phyloP scores from a whole-genome alignment of 331 rosid genomes.

The Malus hybrid region DNA sequence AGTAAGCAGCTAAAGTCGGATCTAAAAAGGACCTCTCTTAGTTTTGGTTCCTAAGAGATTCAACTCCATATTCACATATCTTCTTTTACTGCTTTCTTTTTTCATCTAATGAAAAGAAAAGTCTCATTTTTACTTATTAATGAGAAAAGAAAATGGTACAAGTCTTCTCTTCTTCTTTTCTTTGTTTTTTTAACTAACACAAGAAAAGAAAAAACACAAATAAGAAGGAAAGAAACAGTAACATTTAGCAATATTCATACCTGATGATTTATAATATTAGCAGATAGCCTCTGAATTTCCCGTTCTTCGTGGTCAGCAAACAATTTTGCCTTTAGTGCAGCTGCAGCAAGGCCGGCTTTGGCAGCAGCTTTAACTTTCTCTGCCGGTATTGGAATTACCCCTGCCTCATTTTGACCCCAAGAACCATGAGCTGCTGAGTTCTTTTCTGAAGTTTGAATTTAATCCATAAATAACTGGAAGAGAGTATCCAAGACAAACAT shows the following conservation, averaged over 20 bases:
- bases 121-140: neutral
- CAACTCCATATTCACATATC: slow-evolving; percentile 2
- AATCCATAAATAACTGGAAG: slow-evolving; percentile 3
- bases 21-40: neutral
- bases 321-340: slow-evolving; percentile 90
- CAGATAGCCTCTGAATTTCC: slow-evolving; percentile 95
- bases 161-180: too few species aligned
- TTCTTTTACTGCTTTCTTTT: neutral
- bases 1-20: neutral
- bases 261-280: slow-evolving; percentile 90
- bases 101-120: neutral
- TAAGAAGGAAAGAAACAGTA: neutral
- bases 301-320: slow-evolving; percentile 99
- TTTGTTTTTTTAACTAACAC: neutral
- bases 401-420: slow-evolving; percentile 52
- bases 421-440: slow-evolving; percentile 46
- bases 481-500: neutral
- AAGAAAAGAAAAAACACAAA: neutral
- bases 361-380: slow-evolving; percentile 90
- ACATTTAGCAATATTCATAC: slow-evolving; percentile 29
- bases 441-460: slow-evolving; percentile 41
- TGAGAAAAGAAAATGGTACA: neutral
- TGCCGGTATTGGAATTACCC: slow-evolving; percentile 42
- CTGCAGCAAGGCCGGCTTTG: slow-evolving; percentile 88
- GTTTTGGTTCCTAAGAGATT: slow-evolving; percentile 7